phyloP scores from a whole-genome alignment of 345 rosid genomes.

The Sisymbrium altissimum region DNA sequence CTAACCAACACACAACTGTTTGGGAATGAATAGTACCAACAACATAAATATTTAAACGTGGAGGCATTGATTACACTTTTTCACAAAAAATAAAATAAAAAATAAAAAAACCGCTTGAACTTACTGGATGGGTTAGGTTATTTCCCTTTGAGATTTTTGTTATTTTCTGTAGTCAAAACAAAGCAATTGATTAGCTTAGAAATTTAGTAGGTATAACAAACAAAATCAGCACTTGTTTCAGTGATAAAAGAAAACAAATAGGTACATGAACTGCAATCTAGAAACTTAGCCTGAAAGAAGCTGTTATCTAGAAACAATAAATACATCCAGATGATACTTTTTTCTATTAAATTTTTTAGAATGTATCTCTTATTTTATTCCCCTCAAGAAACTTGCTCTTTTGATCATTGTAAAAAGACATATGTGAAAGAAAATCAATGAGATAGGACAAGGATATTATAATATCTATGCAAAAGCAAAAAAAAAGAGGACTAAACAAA shows the following conservation, averaged over 20 bases:
- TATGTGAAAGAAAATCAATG: slow-evolving; percentile 17
- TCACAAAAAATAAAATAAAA: no score
- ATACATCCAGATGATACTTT: not conserved
- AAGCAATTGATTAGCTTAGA: not conserved
- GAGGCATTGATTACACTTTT: no score
- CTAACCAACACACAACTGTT: not conserved
- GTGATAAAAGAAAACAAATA: not conserved
- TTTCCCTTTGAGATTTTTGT: not conserved
- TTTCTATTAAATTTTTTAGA: not conserved
- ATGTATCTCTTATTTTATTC: not conserved
- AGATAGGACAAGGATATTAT: not conserved
- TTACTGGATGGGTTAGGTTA: not conserved
- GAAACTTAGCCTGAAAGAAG: not conserved
- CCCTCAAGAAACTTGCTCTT: slow-evolving; percentile 15
- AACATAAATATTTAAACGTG: not conserved
- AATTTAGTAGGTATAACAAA: not conserved
- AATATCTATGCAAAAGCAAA: not conserved
- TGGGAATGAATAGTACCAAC: not conserved
- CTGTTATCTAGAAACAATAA: slow-evolving; percentile 5
- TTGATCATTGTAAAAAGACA: not conserved
- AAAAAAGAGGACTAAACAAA: not conserved
- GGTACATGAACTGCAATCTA: not conserved
- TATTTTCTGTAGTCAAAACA: not conserved
- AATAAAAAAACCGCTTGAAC: not conserved
- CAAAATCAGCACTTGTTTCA: not conserved